A percentile compares a stretch with the other conserved stretches of the same genome.
These are phyloP conservation scores for Podospora pseudopauciseta DNA, from an alignment of 495 filamentous ascomycete species.

Conservation along the genomic window DNA sequence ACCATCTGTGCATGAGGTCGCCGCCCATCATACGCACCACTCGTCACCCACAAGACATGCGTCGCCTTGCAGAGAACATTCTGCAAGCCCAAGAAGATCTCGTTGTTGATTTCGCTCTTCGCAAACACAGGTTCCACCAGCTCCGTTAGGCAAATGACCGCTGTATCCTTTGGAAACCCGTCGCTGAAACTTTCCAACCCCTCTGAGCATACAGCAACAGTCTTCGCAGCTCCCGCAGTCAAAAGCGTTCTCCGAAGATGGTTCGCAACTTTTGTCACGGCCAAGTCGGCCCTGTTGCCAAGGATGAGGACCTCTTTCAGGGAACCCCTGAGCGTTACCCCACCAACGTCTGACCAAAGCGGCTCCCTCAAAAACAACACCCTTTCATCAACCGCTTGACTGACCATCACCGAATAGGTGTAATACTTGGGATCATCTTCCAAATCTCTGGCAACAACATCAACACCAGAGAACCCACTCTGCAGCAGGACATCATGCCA, in stretches of 20 bases:
- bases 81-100: not conserved
- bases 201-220: not conserved
- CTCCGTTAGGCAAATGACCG: not conserved
- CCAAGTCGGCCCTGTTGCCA: not conserved
- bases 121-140: not conserved
- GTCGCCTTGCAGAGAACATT: not conserved
- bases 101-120: not conserved
- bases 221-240: not conserved
- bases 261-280: not conserved
- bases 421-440: not conserved
- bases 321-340: not conserved
- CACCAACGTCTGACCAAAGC: not conserved
- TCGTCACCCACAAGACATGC: not conserved
- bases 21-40: not conserved
- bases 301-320: not conserved
- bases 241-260: not conserved
- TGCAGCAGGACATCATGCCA: not conserved
- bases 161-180: not conserved
- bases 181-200: not conserved
- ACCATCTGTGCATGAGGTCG: not conserved
- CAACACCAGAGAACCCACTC: not conserved
- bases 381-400: not conserved
- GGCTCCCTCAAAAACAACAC: not conserved
- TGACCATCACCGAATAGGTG: not conserved
- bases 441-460: not conserved